These are phyloP conservation scores for Spergularia bocconei DNA, from an alignment of 148 eudicot species.

Conservation along the genomic window DNA sequence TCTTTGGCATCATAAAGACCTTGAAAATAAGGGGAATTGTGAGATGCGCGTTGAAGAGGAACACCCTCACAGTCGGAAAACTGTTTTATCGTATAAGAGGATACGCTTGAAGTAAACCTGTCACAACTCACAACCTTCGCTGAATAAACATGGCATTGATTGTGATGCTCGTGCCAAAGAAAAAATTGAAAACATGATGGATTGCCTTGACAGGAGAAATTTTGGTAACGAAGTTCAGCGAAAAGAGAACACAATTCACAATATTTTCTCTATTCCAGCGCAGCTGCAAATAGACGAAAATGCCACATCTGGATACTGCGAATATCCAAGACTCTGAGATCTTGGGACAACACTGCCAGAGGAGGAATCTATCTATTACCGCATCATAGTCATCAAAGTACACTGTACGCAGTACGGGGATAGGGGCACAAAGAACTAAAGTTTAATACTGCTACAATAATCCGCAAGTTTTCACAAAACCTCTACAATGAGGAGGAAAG, in stretches of 20 bases:
- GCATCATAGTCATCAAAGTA: conserved; percentile 8
- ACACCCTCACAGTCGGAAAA: too few species aligned
- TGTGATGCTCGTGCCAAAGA: background rate
- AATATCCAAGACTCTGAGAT: background rate
- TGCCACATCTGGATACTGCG: background rate
- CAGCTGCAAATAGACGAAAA: background rate
- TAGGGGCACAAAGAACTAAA: background rate
- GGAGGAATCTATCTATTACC: background rate
- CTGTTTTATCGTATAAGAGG: too few species aligned
- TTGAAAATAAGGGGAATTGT: too few species aligned
- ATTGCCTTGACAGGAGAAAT: background rate
- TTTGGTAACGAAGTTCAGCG: background rate
- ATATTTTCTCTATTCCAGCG: background rate
- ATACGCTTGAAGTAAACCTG: too few species aligned
- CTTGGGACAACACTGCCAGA: background rate
- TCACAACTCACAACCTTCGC: too few species aligned
- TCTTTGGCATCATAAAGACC: too few species aligned
- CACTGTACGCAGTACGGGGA: background rate
- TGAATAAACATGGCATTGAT: background rate
- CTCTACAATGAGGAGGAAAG: background rate
- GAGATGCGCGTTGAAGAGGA: too few species aligned
- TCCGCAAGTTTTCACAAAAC: conserved; percentile 20
- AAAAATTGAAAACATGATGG: background rate
- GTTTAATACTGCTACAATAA: conserved; percentile 2
- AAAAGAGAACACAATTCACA: background rate